Base-by-base conservation (phyloP, 805 yeast genomes). In the Ogataea nitratoaversa region DNA sequence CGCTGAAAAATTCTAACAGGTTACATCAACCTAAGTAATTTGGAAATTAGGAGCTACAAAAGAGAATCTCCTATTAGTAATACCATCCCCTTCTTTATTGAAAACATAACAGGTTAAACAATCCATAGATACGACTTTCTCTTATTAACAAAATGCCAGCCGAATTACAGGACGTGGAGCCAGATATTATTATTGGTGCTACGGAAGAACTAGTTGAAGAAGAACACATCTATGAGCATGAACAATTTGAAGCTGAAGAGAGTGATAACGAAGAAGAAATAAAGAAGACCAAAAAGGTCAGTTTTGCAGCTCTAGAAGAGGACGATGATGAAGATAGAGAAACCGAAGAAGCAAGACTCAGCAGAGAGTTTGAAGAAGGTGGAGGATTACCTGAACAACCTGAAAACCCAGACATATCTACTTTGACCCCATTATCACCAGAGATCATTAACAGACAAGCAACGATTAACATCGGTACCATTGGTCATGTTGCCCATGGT, bases 401-500 rank as follows among this genome's bases (percentile, higher is more conserved):
- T 42, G 83, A 75, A 30, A 72, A 86, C 67, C 95, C 95, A 43
- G 96, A 90, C 61, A 84, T 91, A 57, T 51, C 84, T 30, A 61
- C 69, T 50, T 69, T 93, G 68, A 86, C 91, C 35, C 97, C 99
- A 25, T 71, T 87, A 47, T 83, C 95, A 7, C 93, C 95, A 40
- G 99, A 90, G 60, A 95, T 93, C 62, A 93, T 93, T 69, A 87
- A 86, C 66, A 85, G 99, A 77, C 99, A 93, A 72, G 99, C 99
- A 47, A 93, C 99, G 36, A 88, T 93, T 63, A 93, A 93, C 67
- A 93, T 93, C 60, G 99, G 99, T 68, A 91, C 98, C 60, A 91
- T 91, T 62, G 99, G 99, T 52, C 99, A 91, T 66, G 98, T 91
- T 53, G 99, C 93, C 68, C 98, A 93, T 71, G 99, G 99, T 70